Conservation (phyloP, 345 rosid species). For the Eutrema yunnanense region DNA sequence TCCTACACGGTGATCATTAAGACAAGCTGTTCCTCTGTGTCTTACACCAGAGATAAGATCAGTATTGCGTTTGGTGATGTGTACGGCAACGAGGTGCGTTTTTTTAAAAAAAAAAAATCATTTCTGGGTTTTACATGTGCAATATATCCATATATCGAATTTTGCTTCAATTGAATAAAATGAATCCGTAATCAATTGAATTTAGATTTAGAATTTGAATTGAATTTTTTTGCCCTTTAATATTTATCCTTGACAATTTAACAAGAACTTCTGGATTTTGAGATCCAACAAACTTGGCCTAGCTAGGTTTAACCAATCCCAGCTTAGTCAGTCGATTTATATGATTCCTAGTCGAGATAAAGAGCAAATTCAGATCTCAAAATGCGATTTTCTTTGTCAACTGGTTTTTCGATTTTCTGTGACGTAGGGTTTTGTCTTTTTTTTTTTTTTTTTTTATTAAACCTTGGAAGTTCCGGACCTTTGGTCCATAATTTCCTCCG, state of each 20-base stretch:
- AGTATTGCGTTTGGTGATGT: conserved; percentile 68
- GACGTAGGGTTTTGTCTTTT: too few species aligned
- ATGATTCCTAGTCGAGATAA: too few species aligned
- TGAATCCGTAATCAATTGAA: background rate
- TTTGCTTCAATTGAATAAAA: background rate
- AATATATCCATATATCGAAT: background rate
- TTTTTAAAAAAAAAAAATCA: background rate
- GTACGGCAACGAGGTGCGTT: conserved; percentile 56
- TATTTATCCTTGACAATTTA: background rate
- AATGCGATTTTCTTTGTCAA: too few species aligned
- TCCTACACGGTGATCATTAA: conserved; percentile 44
- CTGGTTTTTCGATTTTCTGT: too few species aligned
- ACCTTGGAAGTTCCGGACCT: too few species aligned
- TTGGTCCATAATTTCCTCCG: too few species aligned
- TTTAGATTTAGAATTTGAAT: too few species aligned
- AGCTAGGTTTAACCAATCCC: background rate
- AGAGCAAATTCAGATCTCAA: too few species aligned
- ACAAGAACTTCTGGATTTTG: background rate
- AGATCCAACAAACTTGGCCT: background rate
- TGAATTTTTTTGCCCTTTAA: too few species aligned
- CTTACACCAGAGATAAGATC: conserved; percentile 56
- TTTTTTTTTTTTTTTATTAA: too few species aligned
- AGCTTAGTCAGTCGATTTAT: background rate
- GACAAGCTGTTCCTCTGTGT: conserved; percentile 62
- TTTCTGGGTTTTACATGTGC: conserved; percentile 5